phyloP scores from a whole-genome alignment of 768 basidiomycete species.

The Coprinopsis sp. region DNA sequence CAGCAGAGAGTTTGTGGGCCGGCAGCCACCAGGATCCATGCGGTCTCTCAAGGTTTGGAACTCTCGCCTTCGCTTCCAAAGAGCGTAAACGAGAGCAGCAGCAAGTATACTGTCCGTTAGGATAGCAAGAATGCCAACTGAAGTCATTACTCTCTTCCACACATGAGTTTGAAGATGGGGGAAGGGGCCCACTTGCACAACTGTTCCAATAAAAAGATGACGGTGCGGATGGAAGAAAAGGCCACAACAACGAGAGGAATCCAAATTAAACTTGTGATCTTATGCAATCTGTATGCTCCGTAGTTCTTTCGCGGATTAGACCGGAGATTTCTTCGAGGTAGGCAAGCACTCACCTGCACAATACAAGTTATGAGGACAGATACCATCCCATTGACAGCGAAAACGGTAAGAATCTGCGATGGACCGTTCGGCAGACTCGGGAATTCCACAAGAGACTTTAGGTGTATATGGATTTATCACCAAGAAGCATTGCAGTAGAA shows the following conservation, averaged over 20 bases:
- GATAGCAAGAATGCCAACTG: no score
- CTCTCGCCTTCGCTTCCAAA: no score
- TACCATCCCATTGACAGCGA: slow-evolving; percentile 7
- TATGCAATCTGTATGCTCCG: background rate
- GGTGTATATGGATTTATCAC: background rate
- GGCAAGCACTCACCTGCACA: slow-evolving; percentile 7
- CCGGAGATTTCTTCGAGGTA: background rate
- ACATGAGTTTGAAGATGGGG: no score
- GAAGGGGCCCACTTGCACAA: no score
- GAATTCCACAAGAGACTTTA: slow-evolving; percentile 9
- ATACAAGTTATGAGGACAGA: slow-evolving; percentile 10
- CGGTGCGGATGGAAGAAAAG: no score
- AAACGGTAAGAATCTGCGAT: background rate
- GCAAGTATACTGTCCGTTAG: no score
- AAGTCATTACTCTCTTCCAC: no score
- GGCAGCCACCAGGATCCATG: background rate
- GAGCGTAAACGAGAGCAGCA: no score
- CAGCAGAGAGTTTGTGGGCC: background rate
- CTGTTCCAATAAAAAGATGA: no score
- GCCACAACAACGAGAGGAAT: no score
- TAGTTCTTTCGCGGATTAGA: background rate
- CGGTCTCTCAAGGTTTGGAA: background rate
- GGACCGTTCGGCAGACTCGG: slow-evolving; percentile 2
- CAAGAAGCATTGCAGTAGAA: background rate
- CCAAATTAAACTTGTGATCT: no score